Base-by-base conservation (phyloP, 352 stramenopile species). In the Phytophthora meadii region DNA sequence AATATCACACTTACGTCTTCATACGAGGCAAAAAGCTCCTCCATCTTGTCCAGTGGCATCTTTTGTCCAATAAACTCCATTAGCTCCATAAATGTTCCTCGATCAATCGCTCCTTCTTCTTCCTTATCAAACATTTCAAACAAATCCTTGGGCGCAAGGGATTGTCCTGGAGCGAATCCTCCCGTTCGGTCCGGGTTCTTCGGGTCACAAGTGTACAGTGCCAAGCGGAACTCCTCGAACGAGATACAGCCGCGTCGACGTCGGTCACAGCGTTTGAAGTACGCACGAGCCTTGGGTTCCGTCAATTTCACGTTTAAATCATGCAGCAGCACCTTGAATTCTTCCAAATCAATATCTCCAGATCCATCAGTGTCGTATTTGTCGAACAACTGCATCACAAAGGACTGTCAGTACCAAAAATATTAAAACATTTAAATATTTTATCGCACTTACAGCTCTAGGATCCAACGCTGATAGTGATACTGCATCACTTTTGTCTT, bases 81-180 rank as follows among this genome's bases (percentile, higher is more conserved):
- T 3, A 93, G 54, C 51, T 87, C 79, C 39, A 88, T 70, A 63
- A 94, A 94, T 34, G 78, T 81, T 2, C 61, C 80, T 46, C 83
- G 74, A 54, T 92, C 84, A 14, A 94, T 79, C 14, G 68, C 74
- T n/a, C 84, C 82, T 63, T 88, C 61, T 28, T 92, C 84, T 0
- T 90, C 81, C 3, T 70, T 76, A 58, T 93, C 87, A 54, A 90
- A 94, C 79, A 94, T 93, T 9, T 89, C 78, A 32, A 94, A 94
- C 27, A 93, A 12, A 55, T 94, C 84, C 22, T 93, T 94, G 0
- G 84, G 84, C 2, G 77, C 79, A 10, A 94, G 46, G n/a, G 81
- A 77, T 56, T 92, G 84, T 1, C 83, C 83, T 0, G 87, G 82
- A 0, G 82, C 74, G 48, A 94, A 94, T 36, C 87, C 87, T 34